Base-by-base conservation (phyloP, 306 rosid genomes). In the Malus orientalis region DNA sequence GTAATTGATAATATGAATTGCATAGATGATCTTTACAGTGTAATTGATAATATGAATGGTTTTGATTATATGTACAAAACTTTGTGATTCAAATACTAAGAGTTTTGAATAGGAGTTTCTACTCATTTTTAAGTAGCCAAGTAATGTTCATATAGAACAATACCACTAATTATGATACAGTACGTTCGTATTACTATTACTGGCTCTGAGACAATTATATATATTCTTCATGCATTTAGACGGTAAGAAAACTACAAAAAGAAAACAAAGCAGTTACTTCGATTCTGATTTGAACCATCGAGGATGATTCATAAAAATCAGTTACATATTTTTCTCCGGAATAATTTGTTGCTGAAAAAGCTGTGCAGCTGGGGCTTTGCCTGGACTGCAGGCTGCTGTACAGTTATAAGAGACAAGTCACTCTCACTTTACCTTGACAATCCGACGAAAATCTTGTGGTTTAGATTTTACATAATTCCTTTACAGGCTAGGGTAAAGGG, bases 251-350 rank as follows among this genome's bases (percentile, higher is more conserved):
- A 30, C 40, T 18, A 32, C 67, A 45, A 67, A 44, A 23, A 49
- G 1, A 27, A 29, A 32, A 19, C 32, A 25, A 1, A 8, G 14
- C n/a, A 18, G 42, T 22, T 44, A 8, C 53, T 3, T 58, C 33
- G 19, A 16, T 30, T 76, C 75, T 27, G 80, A 71, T 70, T 75
- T 75, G 76, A 75, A 27, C 18, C 69, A 67, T 67, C 73, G 40
- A 6, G 8, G 12, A 30, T 36, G 16, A 66, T 66, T 9, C 25
- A 66, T 66, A 23, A 36, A 66, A 33, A 23, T 66, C 70, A 36
- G 49, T 20, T 9, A 20, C 70, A 66, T 33, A 66, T 33, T 66
- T 66, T 65, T 33, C 27, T 66, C 25, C 47, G 29, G 70, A 66
- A 36, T 36, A 36, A 36, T 36, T 32, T 40, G 57, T 23, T 38